These are phyloP conservation scores for Geotrichum siamense DNA, from an alignment of 1,139 yeast species.

Conservation along the genomic window DNA sequence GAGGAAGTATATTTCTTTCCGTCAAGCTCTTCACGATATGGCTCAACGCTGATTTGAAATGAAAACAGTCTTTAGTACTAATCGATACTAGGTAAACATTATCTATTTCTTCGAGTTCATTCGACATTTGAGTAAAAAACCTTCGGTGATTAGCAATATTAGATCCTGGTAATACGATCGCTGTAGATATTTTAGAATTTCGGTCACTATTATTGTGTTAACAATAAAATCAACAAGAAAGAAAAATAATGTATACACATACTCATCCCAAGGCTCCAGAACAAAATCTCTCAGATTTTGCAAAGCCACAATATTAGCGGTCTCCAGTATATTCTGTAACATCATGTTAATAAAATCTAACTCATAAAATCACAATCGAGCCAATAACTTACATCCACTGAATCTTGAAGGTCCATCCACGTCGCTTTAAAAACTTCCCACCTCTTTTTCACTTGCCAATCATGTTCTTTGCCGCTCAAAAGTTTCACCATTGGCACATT, in stretches of 20 bases:
- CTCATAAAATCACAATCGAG: too few relatives aligned
- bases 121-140: constrained; percentile 27
- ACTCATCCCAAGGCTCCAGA: constrained; percentile 23
- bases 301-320: constrained; percentile 23
- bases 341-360: too few relatives aligned
- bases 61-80: constrained; percentile 34
- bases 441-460: constrained; percentile 29
- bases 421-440: constrained; percentile 35
- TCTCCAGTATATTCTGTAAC: constrained; percentile 20
- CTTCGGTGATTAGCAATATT: constrained; percentile 34
- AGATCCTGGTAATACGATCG: constrained; percentile 32
- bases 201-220: constrained; percentile 20
- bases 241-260: not conserved
- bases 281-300: constrained; percentile 25
- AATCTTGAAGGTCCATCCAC: constrained; percentile 25
- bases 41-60: constrained; percentile 35
- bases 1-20: constrained; percentile 21
- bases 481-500: constrained; percentile 35
- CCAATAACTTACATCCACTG: constrained; percentile 20
- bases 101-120: constrained; percentile 18
- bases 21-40: constrained; percentile 33
- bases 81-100: constrained; percentile 26
- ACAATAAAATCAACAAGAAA: not conserved
- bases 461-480: constrained; percentile 37
- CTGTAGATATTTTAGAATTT: constrained; percentile 27